Evolutionary conservation across 2,329 filamentous ascomycete species (phyloP).

Genomic region (Falciphora oryzae): DNA sequence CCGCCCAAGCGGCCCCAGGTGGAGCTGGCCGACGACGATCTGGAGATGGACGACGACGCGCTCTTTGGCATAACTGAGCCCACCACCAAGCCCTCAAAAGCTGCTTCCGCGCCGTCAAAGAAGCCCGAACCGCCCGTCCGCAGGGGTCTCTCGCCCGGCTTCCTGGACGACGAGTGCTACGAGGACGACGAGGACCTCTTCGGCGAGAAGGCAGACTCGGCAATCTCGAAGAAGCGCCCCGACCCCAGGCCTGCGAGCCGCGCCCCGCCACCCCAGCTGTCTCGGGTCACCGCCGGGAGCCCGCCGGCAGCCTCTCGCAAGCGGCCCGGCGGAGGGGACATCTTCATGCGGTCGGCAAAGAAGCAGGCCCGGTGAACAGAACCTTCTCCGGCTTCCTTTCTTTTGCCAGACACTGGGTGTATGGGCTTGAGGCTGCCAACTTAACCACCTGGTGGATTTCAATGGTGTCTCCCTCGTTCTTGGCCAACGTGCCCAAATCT

Average conservation of each 20-base stretch:
- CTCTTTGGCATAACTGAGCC: neutral
- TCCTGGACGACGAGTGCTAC: neutral
- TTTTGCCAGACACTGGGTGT: neutral
- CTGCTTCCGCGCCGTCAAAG: neutral
- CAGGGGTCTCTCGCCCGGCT: neutral
- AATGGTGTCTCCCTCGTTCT: neutral
- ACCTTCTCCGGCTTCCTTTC: neutral
- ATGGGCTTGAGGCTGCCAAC: too few species aligned
- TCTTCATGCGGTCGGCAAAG: constrained; percentile 44
- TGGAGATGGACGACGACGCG: constrained; percentile 5
- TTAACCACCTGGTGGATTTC: too few species aligned
- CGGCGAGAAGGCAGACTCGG: constrained; percentile 2
- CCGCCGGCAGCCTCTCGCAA: constrained; percentile 7
- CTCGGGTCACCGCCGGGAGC: neutral
- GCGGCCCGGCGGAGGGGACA: constrained; percentile 19
- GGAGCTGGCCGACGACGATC: constrained; percentile 7
- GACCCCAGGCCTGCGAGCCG: too few species aligned
- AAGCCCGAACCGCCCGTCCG: neutral
- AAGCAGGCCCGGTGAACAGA: constrained; percentile 22
- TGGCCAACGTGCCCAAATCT: neutral
- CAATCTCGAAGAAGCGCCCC: neutral
- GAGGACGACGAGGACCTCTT: constrained; percentile 7
- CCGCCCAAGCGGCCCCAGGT: neutral
- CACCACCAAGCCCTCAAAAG: neutral
- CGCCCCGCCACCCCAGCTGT: too few species aligned